Percentiles rank a stretch among this genome's conserved stretches.
Conservation (phyloP, 2,329 filamentous ascomycete genomes). For the Coniochaeta pulveracea region DNA sequence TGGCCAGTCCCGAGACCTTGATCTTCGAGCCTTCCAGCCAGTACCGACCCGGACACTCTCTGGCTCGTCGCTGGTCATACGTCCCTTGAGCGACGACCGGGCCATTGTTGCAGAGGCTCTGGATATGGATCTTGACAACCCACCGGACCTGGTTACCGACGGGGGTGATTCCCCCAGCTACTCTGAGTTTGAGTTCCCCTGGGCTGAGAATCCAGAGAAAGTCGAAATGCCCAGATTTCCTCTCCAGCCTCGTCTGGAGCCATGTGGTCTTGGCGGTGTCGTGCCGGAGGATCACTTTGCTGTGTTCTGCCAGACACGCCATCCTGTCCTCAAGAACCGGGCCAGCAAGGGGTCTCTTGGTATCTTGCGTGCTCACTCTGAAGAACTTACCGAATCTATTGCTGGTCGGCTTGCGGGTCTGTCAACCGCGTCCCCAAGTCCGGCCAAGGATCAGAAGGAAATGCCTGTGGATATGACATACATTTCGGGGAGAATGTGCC, state of each 20-base stretch:
- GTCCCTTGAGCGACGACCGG: constrained; percentile 34
- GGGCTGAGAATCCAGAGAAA: constrained; percentile 32
- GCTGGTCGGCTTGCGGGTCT: constrained; percentile 28
- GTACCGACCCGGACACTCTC: constrained; percentile 30
- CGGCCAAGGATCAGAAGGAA: constrained; percentile 4
- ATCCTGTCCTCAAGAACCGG: constrained; percentile 15
- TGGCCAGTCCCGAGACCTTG: constrained; percentile 22
- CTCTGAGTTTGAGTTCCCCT: constrained; percentile 31
- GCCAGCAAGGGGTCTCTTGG: constrained; percentile 15
- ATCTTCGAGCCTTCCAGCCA: constrained; percentile 8
- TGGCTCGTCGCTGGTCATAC: constrained; percentile 35
- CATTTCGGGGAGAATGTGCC: constrained; percentile 26
- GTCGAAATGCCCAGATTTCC: constrained; percentile 18
- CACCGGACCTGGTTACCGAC: constrained; percentile 19
- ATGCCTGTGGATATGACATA: constrained; percentile 32
- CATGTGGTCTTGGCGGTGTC: constrained; percentile 47
- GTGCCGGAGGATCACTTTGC: constrained; percentile 54
- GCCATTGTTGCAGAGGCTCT: constrained; percentile 9
- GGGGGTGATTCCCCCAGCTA: constrained; percentile 23
- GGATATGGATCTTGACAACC: constrained; percentile 14
- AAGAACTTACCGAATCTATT: constrained; percentile 23
- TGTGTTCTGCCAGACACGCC: constrained; percentile 38
- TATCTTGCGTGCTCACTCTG: constrained; percentile 8
- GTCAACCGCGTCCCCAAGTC: constrained; percentile 24
- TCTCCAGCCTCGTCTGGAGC: constrained; percentile 42